Conservation (phyloP, 345 rosid genomes). For the Punica granatum region DNA sequence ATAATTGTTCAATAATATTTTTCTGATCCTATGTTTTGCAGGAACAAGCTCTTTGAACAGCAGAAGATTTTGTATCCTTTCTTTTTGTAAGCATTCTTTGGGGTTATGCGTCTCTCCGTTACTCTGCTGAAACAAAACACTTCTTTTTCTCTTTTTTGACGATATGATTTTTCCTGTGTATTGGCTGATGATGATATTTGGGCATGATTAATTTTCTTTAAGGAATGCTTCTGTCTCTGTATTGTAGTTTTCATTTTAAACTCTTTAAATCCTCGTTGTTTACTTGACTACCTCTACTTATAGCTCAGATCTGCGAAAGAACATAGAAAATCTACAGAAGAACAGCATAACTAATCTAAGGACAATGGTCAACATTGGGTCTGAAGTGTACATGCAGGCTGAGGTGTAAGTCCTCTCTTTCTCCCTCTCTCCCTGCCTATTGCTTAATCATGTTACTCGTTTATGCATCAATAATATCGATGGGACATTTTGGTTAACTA, state of each 20-base stretch:
- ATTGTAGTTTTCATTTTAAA: neutral
- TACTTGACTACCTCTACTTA: conserved; percentile 9
- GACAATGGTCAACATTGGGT: conserved; percentile 90
- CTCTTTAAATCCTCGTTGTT: conserved; percentile 9
- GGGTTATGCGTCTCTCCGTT: neutral
- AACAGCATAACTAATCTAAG: conserved; percentile 77
- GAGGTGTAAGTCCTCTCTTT: conserved; percentile 56
- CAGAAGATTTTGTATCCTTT: conserved; percentile 85
- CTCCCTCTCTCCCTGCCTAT: conserved; percentile 1
- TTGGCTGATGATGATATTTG: neutral
- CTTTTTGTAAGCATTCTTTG: neutral
- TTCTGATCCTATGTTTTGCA: conserved; percentile 25
- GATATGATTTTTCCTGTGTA: neutral
- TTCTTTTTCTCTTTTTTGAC: neutral
- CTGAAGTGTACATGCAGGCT: conserved; percentile 93
- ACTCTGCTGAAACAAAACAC: too few relatives aligned
- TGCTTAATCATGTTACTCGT: neutral
- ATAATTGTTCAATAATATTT: neutral
- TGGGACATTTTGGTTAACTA: neutral
- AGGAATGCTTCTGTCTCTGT: neutral
- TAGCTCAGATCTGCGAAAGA: conserved; percentile 79
- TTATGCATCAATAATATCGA: neutral
- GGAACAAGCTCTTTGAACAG: conserved; percentile 87
- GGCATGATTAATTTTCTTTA: neutral
- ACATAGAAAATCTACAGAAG: conserved; percentile 62